Evolutionary conservation across 2,329 filamentous ascomycete genomes (phyloP), one percentile per base, ranked within the genome.

Genomic region (Trichoderma oligosporum): DNA sequence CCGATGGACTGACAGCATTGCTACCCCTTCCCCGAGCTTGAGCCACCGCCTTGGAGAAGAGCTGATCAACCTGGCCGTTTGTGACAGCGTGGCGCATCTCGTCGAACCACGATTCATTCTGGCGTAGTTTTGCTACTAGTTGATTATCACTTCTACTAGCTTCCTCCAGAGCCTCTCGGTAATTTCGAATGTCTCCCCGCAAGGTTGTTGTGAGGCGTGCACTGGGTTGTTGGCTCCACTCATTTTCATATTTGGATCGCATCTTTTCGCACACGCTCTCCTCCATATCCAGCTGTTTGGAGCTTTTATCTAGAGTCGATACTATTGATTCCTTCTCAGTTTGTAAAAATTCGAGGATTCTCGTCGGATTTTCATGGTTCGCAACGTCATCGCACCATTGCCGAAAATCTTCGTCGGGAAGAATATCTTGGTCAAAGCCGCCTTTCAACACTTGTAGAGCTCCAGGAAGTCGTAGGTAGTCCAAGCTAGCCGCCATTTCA

Each of bases 201-300:
- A 99, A 75, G 0, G 93, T 97, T 4, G 89, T 86, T 1, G 93
- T 99, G 38, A 99, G 80, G 57, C 90, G 82, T 29, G 89, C 90
- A 69, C 93, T 97, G 9, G 94, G 94, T 67, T 99, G 94, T 67
- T 99, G 94, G 16, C 91, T 96, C 94, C 94, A 99, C 55, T 97
- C 93, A 25, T 81, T 82, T 56, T 93, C 92, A 70, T 97, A 97
- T 71, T 99, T 99, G 11, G 91, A 95, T 45, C 94, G 84, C 94
- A 99, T 99, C 78, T 97, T 99, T 72, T 99, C 94, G 70, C 94
- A 99, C 0, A 97, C 90, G 56, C 90, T 95, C 74, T 97, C 95
- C 71, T 99, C 94, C 85, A 94, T 91, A 64, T 99, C 94, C 39
- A 99, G 76, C 66, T 95, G 89, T 70, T 96, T 96, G 56, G 86